Conservation (phyloP, 805 yeast genomes). For the Teunomyces funiuensis region DNA sequence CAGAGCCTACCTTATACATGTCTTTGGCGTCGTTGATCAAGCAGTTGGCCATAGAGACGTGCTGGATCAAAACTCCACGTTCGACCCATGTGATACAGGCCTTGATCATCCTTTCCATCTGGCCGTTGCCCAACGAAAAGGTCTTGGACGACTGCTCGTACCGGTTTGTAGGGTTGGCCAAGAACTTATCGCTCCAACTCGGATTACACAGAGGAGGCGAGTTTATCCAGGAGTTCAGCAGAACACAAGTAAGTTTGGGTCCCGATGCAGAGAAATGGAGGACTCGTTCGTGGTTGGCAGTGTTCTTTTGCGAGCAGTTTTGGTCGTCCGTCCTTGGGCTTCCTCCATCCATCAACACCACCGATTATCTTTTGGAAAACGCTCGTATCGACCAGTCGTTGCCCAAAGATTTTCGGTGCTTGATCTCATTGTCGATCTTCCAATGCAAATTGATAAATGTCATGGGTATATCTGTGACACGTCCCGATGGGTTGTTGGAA, state of each 20-base stretch:
- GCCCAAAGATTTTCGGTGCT: slow-evolving; percentile 69
- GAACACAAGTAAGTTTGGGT: slow-evolving; percentile 79
- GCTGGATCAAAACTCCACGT: slow-evolving; percentile 91
- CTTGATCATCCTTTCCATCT: slow-evolving; percentile 72
- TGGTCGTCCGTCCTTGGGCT: slow-evolving; percentile 87
- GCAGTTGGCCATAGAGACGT: slow-evolving; percentile 85
- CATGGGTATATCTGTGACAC: slow-evolving; percentile 81
- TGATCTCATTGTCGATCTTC: slow-evolving; percentile 73
- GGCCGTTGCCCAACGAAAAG: slow-evolving; percentile 94
- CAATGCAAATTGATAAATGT: slow-evolving; percentile 81
- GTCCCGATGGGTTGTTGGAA: slow-evolving; percentile 88
- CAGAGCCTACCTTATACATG: slow-evolving; percentile 79
- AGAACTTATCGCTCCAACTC: slow-evolving; percentile 76
- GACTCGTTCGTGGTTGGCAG: slow-evolving; percentile 88
- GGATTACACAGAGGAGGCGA: slow-evolving; percentile 88
- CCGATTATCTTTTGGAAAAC: slow-evolving; percentile 75
- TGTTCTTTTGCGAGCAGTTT: slow-evolving; percentile 83
- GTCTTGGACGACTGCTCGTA: slow-evolving; percentile 90
- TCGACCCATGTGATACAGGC: slow-evolving; percentile 94
- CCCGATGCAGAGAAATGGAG: slow-evolving; percentile 95
- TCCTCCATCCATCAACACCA: slow-evolving; percentile 80
- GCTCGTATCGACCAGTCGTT: slow-evolving; percentile 66
- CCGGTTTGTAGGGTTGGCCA: slow-evolving; percentile 84
- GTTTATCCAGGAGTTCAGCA: slow-evolving; percentile 84
- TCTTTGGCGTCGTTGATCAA: slow-evolving; percentile 74